A percentile compares a stretch with the other conserved stretches of the same genome.
These are phyloP conservation scores for Kwoniella pini DNA, from an alignment of 768 basidiomycete species.

Conservation along the genomic window DNA sequence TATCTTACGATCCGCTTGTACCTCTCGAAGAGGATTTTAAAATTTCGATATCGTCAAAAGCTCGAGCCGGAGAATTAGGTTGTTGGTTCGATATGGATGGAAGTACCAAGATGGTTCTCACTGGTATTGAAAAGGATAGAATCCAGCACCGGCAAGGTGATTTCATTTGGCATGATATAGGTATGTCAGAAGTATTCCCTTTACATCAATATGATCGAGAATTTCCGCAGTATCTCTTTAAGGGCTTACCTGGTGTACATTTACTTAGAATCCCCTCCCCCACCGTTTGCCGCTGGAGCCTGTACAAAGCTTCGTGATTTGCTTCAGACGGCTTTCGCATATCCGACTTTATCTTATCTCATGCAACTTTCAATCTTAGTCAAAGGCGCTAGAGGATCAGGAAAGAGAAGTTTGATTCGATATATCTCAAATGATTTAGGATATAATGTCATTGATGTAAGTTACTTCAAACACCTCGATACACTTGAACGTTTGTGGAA, in stretches of 20 bases:
- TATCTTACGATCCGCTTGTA: constrained; percentile 66
- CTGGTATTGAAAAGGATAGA: constrained; percentile 70
- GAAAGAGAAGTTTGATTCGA: constrained; percentile 70
- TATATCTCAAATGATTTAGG: constrained; percentile 60
- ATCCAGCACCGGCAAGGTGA: constrained; percentile 60
- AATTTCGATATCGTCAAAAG: constrained; percentile 56
- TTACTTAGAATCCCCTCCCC: constrained; percentile 13
- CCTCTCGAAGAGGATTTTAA: constrained; percentile 53
- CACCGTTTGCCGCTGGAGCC: constrained; percentile 32
- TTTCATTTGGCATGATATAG: constrained; percentile 59
- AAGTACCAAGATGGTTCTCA: constrained; percentile 72
- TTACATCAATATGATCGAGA: no score
- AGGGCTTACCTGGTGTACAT: no score
- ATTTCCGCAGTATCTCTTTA: no score
- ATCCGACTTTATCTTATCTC: constrained; percentile 63
- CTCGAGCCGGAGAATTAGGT: constrained; percentile 70
- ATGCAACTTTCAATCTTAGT: constrained; percentile 72
- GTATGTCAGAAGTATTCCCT: constrained; percentile 54
- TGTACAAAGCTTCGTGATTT: constrained; percentile 63
- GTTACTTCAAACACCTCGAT: no score
- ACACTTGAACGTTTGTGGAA: no score
- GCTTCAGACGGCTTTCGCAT: constrained; percentile 63
- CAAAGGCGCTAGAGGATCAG: constrained; percentile 75
- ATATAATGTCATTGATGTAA: constrained; percentile 61
- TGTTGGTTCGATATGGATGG: constrained; percentile 74